Base-by-base conservation (phyloP, 495 filamentous ascomycete species). In the Aspergillus asperescens region DNA sequence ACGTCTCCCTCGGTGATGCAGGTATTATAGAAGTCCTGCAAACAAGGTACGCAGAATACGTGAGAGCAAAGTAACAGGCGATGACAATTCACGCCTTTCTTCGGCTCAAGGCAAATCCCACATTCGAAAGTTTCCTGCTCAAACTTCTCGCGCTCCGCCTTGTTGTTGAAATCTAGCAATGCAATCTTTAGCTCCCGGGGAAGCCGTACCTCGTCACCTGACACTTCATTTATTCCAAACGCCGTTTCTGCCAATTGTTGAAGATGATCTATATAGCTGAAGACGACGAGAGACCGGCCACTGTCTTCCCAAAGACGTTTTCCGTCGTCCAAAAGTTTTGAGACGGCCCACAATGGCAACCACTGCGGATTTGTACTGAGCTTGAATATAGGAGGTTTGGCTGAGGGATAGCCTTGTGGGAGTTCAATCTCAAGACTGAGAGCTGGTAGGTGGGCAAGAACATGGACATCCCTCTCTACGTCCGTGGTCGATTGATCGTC, bases 81-180 rank as follows among this genome's bases (percentile, higher is more conserved):
- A 68, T 96, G 85, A 66, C 93, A 97, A 20, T 74, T 79, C 0
- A 71, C 58, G 4, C 93, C 93, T 66, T 96, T 96, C 64, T 96
- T 96, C 0, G 90, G 90, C 64, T 96, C 90, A 31, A 94, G 73
- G 64, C 93, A 98, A 9, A 98, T 81, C 0, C 86, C 88, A 59
- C 93, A 98, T 37, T 93, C 84, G 58, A 90, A 96, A 0, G 90
- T 95, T 48, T 83, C 87, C 48, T 82, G 79, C 52, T 91, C 84
- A 56, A 96, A 98, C 12, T 80, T 81, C 19, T 82, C 79, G 13
- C 78, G 76, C 57, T 84, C 84, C 1, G 87, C 83, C 43, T 83
- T 81, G 44, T 80, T 82, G 61, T 96, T 85, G 60, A 86, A 90
- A 50, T 89, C 86, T 32, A 95, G 62, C n/a, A 97, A 71, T 1